These are phyloP conservation scores for Solanum chiquidenum DNA, from an alignment of 257 asterid species.

Conservation along the genomic window DNA sequence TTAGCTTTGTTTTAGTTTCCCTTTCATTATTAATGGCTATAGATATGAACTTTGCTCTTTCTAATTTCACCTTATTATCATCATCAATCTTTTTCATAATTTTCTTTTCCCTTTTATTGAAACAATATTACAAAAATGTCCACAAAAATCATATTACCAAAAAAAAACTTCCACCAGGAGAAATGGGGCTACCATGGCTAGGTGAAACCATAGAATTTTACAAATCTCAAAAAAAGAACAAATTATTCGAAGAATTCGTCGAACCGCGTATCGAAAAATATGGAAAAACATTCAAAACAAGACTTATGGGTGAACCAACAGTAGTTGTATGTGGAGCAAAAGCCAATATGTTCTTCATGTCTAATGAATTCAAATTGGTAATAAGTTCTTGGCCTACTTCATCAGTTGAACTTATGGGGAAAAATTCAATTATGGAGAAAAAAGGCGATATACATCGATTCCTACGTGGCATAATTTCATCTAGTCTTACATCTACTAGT, in stretches of 20 bases:
- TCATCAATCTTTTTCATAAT: constrained; percentile 9
- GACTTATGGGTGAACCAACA: constrained; percentile 68
- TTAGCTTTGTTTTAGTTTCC: background rate
- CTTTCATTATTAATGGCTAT: constrained; percentile 16
- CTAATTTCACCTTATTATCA: constrained; percentile 2
- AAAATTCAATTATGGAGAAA: constrained; percentile 76
- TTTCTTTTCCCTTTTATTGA: constrained; percentile 15
- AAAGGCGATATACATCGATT: constrained; percentile 60
- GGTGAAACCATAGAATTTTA: constrained; percentile 75
- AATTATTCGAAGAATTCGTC: constrained; percentile 55
- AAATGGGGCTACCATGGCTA: constrained; percentile 68
- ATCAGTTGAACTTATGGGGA: constrained; percentile 74
- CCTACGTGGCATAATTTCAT: constrained; percentile 61
- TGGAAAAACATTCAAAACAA: constrained; percentile 68
- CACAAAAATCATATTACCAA: constrained; percentile 2
- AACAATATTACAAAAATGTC: background rate
- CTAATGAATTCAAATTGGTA: constrained; percentile 77
- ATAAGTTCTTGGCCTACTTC: constrained; percentile 94
- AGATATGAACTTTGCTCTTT: constrained; percentile 12
- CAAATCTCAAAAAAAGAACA: constrained; percentile 64
- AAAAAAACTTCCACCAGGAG: constrained; percentile 62
- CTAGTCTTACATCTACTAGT: constrained; percentile 40
- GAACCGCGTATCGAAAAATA: constrained; percentile 40
- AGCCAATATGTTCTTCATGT: constrained; percentile 69
- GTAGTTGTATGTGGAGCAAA: constrained; percentile 77